phyloP scores from a whole-genome alignment of 768 basidiomycete species.

The Nidularia pulvinata region DNA sequence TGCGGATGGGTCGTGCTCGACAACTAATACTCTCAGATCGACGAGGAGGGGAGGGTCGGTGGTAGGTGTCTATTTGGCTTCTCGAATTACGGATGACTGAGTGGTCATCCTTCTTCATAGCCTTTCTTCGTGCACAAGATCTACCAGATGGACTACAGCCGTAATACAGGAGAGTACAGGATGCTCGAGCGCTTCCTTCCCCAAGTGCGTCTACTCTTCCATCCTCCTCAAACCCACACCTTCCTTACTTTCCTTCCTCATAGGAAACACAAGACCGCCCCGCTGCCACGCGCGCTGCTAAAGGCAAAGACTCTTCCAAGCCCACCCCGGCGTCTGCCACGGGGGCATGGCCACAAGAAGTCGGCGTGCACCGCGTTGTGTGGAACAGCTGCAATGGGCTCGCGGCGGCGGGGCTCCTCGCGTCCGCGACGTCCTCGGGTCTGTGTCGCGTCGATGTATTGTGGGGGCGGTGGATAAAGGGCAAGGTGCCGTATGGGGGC shows the following conservation, averaged over 20 bases:
- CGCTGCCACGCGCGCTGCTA: conserved; percentile 32
- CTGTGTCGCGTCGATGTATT: conserved; percentile 85
- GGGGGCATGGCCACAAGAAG: conserved; percentile 79
- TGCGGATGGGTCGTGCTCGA: conserved; percentile 81
- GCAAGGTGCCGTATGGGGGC: conserved; percentile 64
- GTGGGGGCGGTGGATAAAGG: conserved; percentile 71
- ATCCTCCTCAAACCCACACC: neutral
- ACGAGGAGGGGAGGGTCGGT: conserved; percentile 72
- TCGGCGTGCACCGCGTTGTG: conserved; percentile 72
- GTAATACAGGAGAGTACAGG: conserved; percentile 70
- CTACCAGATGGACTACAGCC: conserved; percentile 88
- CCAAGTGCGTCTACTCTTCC: conserved; percentile 37
- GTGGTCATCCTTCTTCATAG: conserved; percentile 28
- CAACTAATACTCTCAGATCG: conserved; percentile 69
- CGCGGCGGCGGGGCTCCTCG: conserved; percentile 55
- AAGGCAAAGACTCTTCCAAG: conserved; percentile 25
- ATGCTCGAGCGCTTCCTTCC: conserved; percentile 91
- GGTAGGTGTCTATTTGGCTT: conserved; percentile 38
- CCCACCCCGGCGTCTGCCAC: conserved; percentile 35
- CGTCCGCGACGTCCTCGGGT: conserved; percentile 82
- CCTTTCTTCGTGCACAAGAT: conserved; percentile 80
- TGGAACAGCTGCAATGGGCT: conserved; percentile 86
- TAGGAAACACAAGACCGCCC: conserved; percentile 54
- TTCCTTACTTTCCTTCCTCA: conserved; percentile 3
- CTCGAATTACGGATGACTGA: neutral